Conservation (phyloP, 2,329 filamentous ascomycete species). For the Aspergillus sp. region DNA sequence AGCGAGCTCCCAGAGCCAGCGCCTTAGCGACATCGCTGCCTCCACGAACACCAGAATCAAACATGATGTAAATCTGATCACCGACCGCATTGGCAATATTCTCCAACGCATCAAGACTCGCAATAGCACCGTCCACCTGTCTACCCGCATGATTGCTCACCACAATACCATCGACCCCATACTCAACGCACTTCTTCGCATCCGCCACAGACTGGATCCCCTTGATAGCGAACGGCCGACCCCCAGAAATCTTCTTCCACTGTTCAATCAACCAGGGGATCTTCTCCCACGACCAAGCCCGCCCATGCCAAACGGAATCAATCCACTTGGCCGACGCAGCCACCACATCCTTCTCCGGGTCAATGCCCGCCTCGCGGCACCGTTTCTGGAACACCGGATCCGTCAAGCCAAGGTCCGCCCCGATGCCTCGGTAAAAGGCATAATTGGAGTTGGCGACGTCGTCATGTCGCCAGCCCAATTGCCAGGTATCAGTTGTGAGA, state of each 20-base stretch:
- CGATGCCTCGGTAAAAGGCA: conserved; percentile 63
- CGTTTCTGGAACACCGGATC: conserved; percentile 62
- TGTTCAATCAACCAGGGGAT: conserved; percentile 64
- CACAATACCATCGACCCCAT: conserved; percentile 67
- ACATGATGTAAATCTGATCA: conserved; percentile 57
- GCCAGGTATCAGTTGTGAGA: conserved; percentile 65
- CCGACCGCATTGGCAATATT: conserved; percentile 58
- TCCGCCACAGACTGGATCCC: conserved; percentile 69
- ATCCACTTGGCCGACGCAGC: conserved; percentile 64
- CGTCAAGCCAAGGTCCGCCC: conserved; percentile 57
- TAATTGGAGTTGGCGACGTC: conserved; percentile 61
- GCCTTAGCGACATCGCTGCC: conserved; percentile 63
- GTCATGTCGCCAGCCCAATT: conserved; percentile 63
- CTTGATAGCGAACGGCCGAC: conserved; percentile 65
- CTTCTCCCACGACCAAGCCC: conserved; percentile 66
- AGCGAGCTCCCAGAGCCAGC: conserved; percentile 62
- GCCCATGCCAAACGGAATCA: conserved; percentile 65
- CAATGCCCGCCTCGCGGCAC: conserved; percentile 54
- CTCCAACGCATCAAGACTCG: conserved; percentile 61
- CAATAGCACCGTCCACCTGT: conserved; percentile 63
- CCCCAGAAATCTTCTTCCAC: conserved; percentile 56
- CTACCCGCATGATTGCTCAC: conserved; percentile 71
- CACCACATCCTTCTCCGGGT: conserved; percentile 54
- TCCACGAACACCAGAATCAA: conserved; percentile 60
- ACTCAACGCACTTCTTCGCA: conserved; percentile 60